Percentiles rank a stretch among this genome's conserved stretches.
These are phyloP conservation scores for Exserohilum turcica DNA, from an alignment of 2,329 filamentous ascomycete species.

Conservation along the genomic window DNA sequence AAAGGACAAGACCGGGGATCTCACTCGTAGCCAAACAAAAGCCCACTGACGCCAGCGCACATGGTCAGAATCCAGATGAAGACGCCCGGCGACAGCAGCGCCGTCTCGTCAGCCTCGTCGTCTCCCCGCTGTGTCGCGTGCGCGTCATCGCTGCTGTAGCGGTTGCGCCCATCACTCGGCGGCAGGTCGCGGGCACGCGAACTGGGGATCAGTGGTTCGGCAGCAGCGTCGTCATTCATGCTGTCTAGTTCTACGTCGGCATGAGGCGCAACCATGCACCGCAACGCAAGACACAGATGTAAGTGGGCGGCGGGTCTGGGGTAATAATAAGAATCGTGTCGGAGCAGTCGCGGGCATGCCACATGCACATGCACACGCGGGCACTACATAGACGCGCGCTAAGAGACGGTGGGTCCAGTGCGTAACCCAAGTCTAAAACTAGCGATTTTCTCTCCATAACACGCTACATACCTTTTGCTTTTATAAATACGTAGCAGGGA, in stretches of 20 bases:
- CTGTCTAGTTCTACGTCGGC: constrained; percentile 31
- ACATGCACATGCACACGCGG: not conserved
- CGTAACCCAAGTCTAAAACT: too few relatives aligned
- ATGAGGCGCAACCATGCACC: constrained; percentile 13
- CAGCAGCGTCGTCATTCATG: constrained; percentile 39
- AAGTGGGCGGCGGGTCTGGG: too few relatives aligned
- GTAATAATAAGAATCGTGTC: too few relatives aligned
- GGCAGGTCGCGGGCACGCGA: constrained; percentile 16
- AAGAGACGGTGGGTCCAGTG: constrained; percentile 9
- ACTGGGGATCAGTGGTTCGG: constrained; percentile 40
- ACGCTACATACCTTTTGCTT: too few relatives aligned
- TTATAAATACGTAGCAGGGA: too few relatives aligned
- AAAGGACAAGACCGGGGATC: constrained; percentile 8
- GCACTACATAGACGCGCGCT: constrained; percentile 11
- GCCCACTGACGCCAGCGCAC: constrained; percentile 62
- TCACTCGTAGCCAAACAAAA: constrained; percentile 67
- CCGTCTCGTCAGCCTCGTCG: constrained; percentile 45
- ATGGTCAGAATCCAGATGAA: constrained; percentile 64
- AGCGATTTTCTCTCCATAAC: too few relatives aligned
- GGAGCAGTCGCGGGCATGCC: constrained; percentile 13
- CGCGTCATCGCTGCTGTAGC: constrained; percentile 26
- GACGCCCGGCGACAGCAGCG: constrained; percentile 31
- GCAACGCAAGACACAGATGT: not conserved
- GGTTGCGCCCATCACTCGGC: constrained; percentile 12
- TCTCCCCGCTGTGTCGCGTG: constrained; percentile 23